Base-by-base conservation (phyloP, 129 eudicot genomes). In the Mikania micrantha region DNA sequence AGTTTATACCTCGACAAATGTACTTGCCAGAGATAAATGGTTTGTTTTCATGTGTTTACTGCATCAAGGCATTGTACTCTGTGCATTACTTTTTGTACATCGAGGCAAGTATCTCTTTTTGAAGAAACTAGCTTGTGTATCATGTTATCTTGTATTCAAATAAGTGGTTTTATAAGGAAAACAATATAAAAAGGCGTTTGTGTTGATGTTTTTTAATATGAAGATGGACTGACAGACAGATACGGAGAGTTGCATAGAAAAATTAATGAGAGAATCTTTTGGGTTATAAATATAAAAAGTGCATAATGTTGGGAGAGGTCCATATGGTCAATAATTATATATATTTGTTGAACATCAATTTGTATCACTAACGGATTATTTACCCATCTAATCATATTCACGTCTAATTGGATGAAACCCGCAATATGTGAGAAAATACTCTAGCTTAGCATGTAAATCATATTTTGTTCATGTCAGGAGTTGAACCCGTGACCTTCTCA, bases 1-100 rank as follows among this genome's bases (percentile, higher is more conserved):
- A 59, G 75, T 76, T 76, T 76, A 45, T 76, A 69, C 75, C 75
- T 68, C 75, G 70, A 76, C 80, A 76, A 68, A 76, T 69, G 80
- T 76, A 68, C 75, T 76, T 76, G 80, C 80, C 80, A 76, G 80
- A 76, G 57, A 36, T 44, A 58, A 58, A 67, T 67, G 69, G 74
- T 48, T 71, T 76, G 70, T 76, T 76, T 76, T 60, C 63, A 68
- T 59, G 64, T 68, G 65, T 24, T 10, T 21, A 59, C 21, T 67
- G 78, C 78, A 27, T 74, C 78, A 29, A 74, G 15, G 24, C 73
- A 57, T 74, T 66, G 79, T 74, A 74, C 49, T 57, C 5, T 57
- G 68, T 74, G 68, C 67, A 59, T 58, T 39, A 25, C 64, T 60
- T 70, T 68, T 61, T 69, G 75, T 47, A 64, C 70, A 75, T 67